A percentile compares a stretch with the other conserved stretches of the same genome.
Conservation (phyloP, 768 basidiomycete genomes). For the Suillus weaverae region DNA sequence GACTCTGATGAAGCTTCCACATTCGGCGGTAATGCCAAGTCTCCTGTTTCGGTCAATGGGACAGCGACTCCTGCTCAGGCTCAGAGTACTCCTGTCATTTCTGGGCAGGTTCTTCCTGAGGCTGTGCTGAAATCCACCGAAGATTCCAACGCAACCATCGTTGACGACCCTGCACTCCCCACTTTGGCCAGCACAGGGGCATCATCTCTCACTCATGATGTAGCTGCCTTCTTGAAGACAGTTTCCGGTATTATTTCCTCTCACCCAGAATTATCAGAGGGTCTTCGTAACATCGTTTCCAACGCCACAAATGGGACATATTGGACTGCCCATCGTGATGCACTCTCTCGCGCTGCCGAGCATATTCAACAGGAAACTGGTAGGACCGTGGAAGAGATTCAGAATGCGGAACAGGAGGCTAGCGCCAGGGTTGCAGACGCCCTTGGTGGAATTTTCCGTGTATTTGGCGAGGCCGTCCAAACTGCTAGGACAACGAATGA, state of each 20-base stretch:
- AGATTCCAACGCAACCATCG: slow-evolving; percentile 19
- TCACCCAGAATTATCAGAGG: slow-evolving; percentile 73
- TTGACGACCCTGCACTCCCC: slow-evolving; percentile 52
- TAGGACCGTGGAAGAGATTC: slow-evolving; percentile 44
- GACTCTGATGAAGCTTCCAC: slow-evolving; percentile 32
- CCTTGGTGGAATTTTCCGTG: slow-evolving; percentile 56
- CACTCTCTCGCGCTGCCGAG: slow-evolving; percentile 57
- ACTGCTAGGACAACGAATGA: slow-evolving; percentile 15
- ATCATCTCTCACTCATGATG: slow-evolving; percentile 60
- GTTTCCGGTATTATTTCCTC: slow-evolving; percentile 55
- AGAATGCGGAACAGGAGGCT: slow-evolving; percentile 65
- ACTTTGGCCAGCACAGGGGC: slow-evolving; percentile 37
- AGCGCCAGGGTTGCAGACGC: slow-evolving; percentile 62
- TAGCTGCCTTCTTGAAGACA: slow-evolving; percentile 59
- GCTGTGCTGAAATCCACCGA: slow-evolving; percentile 10
- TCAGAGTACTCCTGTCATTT: slow-evolving; percentile 42
- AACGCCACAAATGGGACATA: slow-evolving; percentile 68
- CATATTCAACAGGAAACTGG: slow-evolving; percentile 44
- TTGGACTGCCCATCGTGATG: slow-evolving; percentile 63
- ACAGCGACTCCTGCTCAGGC: slow-evolving; percentile 34
- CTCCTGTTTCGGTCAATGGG: slow-evolving; percentile 20
- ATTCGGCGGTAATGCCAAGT: slow-evolving; percentile 21
- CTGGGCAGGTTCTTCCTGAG: slow-evolving; percentile 22
- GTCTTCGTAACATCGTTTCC: slow-evolving; percentile 59
- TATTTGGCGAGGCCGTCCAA: slow-evolving; percentile 42